Conservation (phyloP, 306 rosid species). For the Prunus fruticosa region DNA sequence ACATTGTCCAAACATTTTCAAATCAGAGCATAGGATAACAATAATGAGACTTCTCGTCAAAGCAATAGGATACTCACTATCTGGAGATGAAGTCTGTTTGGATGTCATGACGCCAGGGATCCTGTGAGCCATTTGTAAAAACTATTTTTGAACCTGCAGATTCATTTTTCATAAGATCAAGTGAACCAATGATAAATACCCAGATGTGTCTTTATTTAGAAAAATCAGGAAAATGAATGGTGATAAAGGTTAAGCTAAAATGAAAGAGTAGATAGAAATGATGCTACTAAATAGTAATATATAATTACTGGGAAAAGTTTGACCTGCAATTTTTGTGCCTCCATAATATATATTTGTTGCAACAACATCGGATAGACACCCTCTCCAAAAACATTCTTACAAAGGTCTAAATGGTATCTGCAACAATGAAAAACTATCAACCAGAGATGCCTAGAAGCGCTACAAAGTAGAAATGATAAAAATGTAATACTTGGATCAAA, state of each 20-base stretch:
- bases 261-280: background rate
- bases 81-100: conserved; percentile 71
- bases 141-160: conserved; percentile 79
- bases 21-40: background rate
- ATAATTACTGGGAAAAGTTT: background rate
- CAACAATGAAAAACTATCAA: conserved; percentile 18
- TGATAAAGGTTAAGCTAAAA: background rate
- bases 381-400: conserved; percentile 89
- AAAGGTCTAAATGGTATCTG: conserved; percentile 95
- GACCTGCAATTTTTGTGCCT: conserved; percentile 85
- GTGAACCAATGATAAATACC: background rate
- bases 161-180: conserved; percentile 24
- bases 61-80: conserved; percentile 57
- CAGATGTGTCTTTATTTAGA: background rate
- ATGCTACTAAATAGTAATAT: background rate
- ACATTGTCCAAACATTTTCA: background rate
- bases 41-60: background rate
- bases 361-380: conserved; percentile 78
- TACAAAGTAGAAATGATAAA: conserved; percentile 2
- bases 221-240: background rate
- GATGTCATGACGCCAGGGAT: conserved; percentile 99
- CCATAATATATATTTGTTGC: conserved; percentile 86
- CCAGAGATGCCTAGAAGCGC: conserved; percentile 13
- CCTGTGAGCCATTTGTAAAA: conserved; percentile 92
- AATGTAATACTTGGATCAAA: background rate